Base-by-base conservation (phyloP, 805 yeast species). In the Wickerhamiella azyma region DNA sequence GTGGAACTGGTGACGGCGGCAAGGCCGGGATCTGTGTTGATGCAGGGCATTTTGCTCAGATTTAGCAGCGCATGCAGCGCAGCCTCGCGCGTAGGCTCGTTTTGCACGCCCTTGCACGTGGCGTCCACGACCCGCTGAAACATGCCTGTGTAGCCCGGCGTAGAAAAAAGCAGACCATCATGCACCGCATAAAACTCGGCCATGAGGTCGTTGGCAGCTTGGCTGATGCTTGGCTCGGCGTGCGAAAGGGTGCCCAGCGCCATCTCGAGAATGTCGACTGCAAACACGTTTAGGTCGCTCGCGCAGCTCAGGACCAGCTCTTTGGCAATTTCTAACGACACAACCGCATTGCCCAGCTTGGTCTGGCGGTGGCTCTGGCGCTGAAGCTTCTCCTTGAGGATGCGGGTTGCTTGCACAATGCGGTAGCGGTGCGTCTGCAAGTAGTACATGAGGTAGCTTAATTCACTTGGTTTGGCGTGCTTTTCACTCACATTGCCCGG, bases 361-460 rank as follows among this genome's bases (percentile, higher is more conserved):
- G 71, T 75, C n/a, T 42, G 45, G 39, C 76, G 75, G 45, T 71
- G 65, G 19, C 76, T 68, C 60, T 86, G 96, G 4, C 69, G 54
- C 11, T 58, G 57, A 26, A 89, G 76, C 59, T 77, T 79, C 54
- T 71, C 74, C 43, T 72, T 71, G 44, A 89, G 62, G 59, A 79
- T 84, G 5, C 67, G 66, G 19, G 85, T 81, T 17, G 89, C 95
- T 57, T 89, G 89, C 54, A 84, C 92, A 51, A 92, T 69, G 61
- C 92, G 89, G 28, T 85, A 80, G 46, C 96, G 71, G 55, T 96
- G 71, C 3, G 96, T 81, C 36, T 94, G 79, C 17, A 94, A 95
- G 61, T 89, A 89, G 67, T 82, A 89, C 28, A 89, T 66, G 53
- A 89, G 69, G 59, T 86, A 85, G 49, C 94, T 81, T 40, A 94